These are phyloP conservation scores for Beta vulgaris DNA, from an alignment of 148 eudicot genomes.

Conservation along the genomic window DNA sequence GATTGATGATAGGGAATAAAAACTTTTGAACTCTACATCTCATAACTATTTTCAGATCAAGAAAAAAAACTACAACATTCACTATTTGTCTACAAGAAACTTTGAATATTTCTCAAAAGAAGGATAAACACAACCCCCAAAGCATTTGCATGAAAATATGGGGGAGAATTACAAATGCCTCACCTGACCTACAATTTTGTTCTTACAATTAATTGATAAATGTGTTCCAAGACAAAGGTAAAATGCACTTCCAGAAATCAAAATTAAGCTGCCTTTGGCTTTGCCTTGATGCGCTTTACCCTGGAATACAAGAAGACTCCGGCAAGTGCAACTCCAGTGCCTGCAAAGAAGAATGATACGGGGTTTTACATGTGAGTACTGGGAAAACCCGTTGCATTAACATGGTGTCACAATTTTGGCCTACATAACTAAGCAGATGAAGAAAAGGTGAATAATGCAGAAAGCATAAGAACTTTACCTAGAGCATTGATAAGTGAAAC, in stretches of 20 bases:
- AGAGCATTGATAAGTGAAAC: constrained; percentile 69
- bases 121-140: constrained; percentile 1
- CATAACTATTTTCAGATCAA: neutral
- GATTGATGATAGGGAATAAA: neutral
- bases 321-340: constrained; percentile 86
- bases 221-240: neutral
- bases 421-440: neutral
- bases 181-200: constrained; percentile 18
- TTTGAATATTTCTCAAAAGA: constrained; percentile 12
- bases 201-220: neutral
- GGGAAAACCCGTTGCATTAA: neutral
- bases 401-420: too few species aligned
- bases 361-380: neutral
- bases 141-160: constrained; percentile 14
- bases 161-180: constrained; percentile 10
- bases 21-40: neutral
- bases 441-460: too few species aligned
- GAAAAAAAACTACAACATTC: constrained; percentile 1
- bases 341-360: constrained; percentile 30
- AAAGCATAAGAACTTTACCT: constrained; percentile 41
- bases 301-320: constrained; percentile 93
- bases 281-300: constrained; percentile 66
- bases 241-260: neutral
- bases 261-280: constrained; percentile 59
- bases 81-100: neutral